These are phyloP conservation scores for Senna siamea DNA, from an alignment of 306 rosid species.

Conservation along the genomic window DNA sequence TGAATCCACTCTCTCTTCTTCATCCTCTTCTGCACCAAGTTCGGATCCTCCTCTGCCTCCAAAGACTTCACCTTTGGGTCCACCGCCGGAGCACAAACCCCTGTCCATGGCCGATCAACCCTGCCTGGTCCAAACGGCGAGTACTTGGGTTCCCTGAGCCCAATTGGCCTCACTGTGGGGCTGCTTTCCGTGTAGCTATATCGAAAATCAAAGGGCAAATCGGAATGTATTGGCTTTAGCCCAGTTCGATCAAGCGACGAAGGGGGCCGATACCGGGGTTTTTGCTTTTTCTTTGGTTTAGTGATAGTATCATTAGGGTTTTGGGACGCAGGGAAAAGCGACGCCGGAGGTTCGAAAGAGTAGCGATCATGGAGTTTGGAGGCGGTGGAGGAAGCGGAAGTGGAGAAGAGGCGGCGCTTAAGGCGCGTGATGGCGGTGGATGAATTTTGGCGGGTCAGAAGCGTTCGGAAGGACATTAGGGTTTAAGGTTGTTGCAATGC, in stretches of 20 bases:
- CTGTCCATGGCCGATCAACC: constrained; percentile 77
- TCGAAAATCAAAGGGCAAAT: constrained; percentile 82
- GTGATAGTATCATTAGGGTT: constrained; percentile 41
- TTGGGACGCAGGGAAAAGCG: constrained; percentile 52
- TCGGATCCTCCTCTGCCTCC: constrained; percentile 65
- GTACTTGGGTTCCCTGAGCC: constrained; percentile 85
- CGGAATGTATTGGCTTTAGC: constrained; percentile 56
- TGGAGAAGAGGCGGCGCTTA: constrained; percentile 67
- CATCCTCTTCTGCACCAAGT: constrained; percentile 68
- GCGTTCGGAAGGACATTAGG: constrained; percentile 63
- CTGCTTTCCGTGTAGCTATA: constrained; percentile 87
- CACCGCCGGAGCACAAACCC: constrained; percentile 87
- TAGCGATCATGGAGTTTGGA: constrained; percentile 75
- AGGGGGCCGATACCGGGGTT: constrained; percentile 71
- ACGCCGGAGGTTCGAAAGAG: constrained; percentile 64
- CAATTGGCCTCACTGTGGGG: constrained; percentile 72
- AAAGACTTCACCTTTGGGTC: constrained; percentile 64
- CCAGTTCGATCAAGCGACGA: constrained; percentile 72
- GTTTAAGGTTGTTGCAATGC: constrained; percentile 37
- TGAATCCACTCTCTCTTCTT: constrained; percentile 58
- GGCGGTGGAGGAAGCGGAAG: constrained; percentile 24
- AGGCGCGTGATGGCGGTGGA: constrained; percentile 20
- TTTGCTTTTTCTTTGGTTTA: constrained; percentile 47
- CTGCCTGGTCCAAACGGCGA: constrained; percentile 91
- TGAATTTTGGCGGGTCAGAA: constrained; percentile 61